Percentiles rank a stretch among this genome's conserved stretches.
Conservation (phyloP, 345 rosid genomes). For the Syzygium aromaticum region DNA sequence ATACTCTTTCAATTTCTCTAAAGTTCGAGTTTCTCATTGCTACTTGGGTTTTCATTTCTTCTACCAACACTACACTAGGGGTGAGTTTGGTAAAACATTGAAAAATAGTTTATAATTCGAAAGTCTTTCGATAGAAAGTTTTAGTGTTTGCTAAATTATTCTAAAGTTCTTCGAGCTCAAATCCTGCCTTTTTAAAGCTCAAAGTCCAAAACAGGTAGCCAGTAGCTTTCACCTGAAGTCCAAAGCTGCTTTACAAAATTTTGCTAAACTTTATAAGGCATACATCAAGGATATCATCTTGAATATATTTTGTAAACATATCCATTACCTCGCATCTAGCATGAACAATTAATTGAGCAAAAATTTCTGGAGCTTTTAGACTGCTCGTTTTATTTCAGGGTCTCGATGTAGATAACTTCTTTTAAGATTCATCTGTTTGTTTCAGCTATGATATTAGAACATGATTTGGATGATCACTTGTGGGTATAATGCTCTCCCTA, state of each 20-base stretch:
- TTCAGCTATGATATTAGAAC: not conserved
- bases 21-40: not conserved
- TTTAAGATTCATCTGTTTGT: not conserved
- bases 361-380: not conserved
- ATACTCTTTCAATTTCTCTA: not conserved
- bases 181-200: not conserved
- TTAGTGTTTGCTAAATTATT: not conserved
- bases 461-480: not conserved
- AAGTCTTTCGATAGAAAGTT: not conserved
- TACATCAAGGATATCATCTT: not conserved
- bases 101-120: not conserved
- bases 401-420: not conserved
- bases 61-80: not conserved
- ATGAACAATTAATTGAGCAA: not conserved
- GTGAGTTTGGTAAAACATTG: not conserved
- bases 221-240: not conserved
- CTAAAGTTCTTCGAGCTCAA: not conserved
- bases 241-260: not conserved
- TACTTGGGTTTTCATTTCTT: not conserved
- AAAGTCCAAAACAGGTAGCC: not conserved
- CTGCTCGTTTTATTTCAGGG: not conserved
- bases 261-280: not conserved
- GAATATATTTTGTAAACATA: not conserved
- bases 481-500: not conserved
- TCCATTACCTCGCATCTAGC: not conserved